These are phyloP conservation scores for Paradendryphiella salina DNA, from an alignment of 2,329 filamentous ascomycete species.

Conservation along the genomic window DNA sequence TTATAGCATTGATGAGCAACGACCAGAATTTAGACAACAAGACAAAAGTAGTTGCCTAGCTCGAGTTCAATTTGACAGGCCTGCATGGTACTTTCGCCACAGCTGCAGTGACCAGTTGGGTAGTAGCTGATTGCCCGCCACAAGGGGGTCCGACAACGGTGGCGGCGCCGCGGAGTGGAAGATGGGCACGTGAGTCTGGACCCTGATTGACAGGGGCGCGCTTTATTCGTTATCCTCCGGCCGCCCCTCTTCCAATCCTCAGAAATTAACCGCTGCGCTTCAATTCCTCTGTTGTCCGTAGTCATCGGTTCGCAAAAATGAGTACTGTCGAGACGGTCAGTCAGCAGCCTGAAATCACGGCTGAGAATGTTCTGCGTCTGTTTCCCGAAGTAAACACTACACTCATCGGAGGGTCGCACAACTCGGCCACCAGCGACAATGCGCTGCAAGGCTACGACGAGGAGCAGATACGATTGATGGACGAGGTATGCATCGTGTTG, in stretches of 20 bases:
- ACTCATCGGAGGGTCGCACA: constrained; percentile 63
- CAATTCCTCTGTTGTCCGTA: constrained; percentile 1
- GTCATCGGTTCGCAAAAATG: constrained; percentile 30
- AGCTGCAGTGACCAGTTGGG: neutral
- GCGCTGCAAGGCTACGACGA: constrained; percentile 91
- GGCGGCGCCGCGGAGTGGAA: neutral
- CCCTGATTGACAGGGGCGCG: constrained; percentile 8
- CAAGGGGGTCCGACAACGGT: neutral
- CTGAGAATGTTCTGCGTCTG: constrained; percentile 80
- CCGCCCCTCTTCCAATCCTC: constrained; percentile 1
- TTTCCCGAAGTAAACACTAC: constrained; percentile 80
- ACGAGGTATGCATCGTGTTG: constrained; percentile 96
- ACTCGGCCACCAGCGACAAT: constrained; percentile 59
- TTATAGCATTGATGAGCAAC: constrained; percentile 6
- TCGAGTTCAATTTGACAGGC: neutral
- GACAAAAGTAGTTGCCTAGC: neutral
- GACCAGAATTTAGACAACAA: constrained; percentile 5
- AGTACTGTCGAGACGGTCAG: constrained; percentile 38
- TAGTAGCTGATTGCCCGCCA: too few relatives aligned
- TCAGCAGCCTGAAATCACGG: constrained; percentile 69
- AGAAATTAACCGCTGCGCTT: constrained; percentile 4
- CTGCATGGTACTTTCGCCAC: neutral
- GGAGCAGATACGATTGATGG: constrained; percentile 97
- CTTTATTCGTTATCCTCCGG: constrained; percentile 6
- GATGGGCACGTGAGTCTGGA: constrained; percentile 6